Conservation (phyloP, 2,329 filamentous ascomycete species). For the Huntiella moniliformis region DNA sequence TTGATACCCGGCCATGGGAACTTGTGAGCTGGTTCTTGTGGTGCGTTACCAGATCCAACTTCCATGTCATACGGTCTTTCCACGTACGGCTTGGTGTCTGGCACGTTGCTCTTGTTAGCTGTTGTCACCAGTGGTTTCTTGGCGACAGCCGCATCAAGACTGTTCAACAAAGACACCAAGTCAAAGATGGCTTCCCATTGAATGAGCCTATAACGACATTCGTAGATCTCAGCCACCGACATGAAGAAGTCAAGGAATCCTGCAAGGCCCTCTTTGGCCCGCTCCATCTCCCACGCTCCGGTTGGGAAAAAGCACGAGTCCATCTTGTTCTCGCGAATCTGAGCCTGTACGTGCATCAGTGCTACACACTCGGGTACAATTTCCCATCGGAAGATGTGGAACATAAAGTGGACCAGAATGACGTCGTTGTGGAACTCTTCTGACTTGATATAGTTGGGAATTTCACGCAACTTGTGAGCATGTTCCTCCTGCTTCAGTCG, state of each 20-base stretch:
- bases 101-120: conserved; percentile 13
- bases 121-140: conserved; percentile 48
- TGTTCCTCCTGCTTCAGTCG: conserved; percentile 8
- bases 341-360: conserved; percentile 82
- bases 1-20: conserved; percentile 62
- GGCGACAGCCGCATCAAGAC: conserved; percentile 71
- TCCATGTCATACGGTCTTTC: conserved; percentile 20
- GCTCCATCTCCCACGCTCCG: conserved; percentile 94
- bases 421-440: conserved; percentile 9
- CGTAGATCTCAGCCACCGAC: conserved; percentile 67
- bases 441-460: conserved; percentile 10
- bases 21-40: conserved; percentile 46
- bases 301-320: conserved; percentile 79
- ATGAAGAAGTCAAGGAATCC: conserved; percentile 90
- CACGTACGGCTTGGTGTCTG: conserved; percentile 23
- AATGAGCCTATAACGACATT: conserved; percentile 67
- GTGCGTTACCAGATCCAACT: conserved; percentile 16
- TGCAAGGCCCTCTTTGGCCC: conserved; percentile 83
- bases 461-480: neutral
- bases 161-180: conserved; percentile 67
- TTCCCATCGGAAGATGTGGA: conserved; percentile 76
- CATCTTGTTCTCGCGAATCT: conserved; percentile 60
- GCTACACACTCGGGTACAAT: conserved; percentile 89
- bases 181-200: conserved; percentile 88
- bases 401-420: conserved; percentile 60